A percentile compares a stretch with the other conserved stretches of the same genome.
Evolutionary conservation across 2,329 filamentous ascomycete species (phyloP).

Genomic region (Ceratocystis papillata): DNA sequence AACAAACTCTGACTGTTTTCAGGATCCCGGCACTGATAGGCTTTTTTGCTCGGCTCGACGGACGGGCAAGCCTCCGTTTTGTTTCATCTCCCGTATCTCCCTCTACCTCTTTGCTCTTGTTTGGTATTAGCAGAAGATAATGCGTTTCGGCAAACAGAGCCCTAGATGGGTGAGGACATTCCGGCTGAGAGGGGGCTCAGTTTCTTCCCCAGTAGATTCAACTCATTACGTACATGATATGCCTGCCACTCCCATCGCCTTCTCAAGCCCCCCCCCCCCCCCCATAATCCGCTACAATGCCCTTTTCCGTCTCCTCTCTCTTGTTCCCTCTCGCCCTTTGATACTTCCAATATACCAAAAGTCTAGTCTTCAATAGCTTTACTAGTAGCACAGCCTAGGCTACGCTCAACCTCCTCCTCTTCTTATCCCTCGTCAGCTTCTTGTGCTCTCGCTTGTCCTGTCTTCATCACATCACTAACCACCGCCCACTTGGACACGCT

Average conservation of each 20-base stretch:
- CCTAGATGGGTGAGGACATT: no score
- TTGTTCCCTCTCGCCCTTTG: background rate
- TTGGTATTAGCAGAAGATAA: no score
- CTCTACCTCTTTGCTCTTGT: no score
- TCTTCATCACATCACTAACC: background rate
- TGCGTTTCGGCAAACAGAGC: no score
- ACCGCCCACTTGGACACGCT: background rate
- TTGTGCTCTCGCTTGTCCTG: background rate
- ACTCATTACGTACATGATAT: no score
- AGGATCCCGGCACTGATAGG: no score
- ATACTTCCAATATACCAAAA: background rate
- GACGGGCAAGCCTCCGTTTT: background rate
- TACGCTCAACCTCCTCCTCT: background rate
- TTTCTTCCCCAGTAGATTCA: no score
- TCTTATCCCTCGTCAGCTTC: slow-evolving; percentile 8
- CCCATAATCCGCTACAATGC: background rate
- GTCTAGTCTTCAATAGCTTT: slow-evolving; percentile 1
- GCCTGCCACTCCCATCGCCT: no score
- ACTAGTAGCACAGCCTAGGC: background rate
- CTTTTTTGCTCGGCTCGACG: no score
- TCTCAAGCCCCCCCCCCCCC: background rate
- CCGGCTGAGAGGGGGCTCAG: no score
- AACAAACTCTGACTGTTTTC: background rate
- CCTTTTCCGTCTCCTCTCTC: background rate
- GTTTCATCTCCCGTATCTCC: background rate